Evolutionary conservation across 2,329 filamentous ascomycete species (phyloP), one percentile per base, ranked within the genome.

Genomic region (Orbilia brochopaga): DNA sequence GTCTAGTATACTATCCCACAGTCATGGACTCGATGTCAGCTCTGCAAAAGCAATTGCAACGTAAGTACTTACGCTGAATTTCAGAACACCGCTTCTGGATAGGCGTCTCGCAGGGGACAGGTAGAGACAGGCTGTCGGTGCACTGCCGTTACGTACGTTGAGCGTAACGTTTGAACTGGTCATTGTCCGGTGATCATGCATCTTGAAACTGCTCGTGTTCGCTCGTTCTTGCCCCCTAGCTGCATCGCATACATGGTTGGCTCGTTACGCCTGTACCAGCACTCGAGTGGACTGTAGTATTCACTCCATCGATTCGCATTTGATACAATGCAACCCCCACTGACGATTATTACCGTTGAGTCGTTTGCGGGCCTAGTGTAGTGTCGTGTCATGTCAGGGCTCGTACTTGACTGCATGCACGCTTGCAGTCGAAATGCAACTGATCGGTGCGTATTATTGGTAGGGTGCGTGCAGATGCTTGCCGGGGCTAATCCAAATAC

Each of bases 141-240:
- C 27, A 8, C 27, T 32, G 27, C 27, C 27, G 27, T 32, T 32
- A 32, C 27, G n/a, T n/a, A n/a, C n/a, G n/a, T 37, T 37, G 32
- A 7, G 6, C 7, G 32, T 37, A 37, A 6, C 32, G 37, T 5
- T 42, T 42, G 37, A 15, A 6, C 37, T 42, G n/a, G 37, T 17
- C 37, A 42, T 42, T 15, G 37, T 42, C 37, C n/a, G 37, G 37
- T 42, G 37, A 42, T 42, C 37, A 42, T 42, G 37, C 37, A 42
- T 42, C 5, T 6, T 42, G 37, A 42, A 42, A 42, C 37, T 42
- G 13, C n/a, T 42, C 37, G 37, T 42, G 37, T 42, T 42, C 37
- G n/a, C 37, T 42, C 37, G 37, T 2, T 42, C 37, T 32, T 32
- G 27, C 11, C 37, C 37, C 37, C 37, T 42, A 42, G 37, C 37